Evolutionary conservation across 2,329 filamentous ascomycete species (phyloP), one percentile per base, ranked within the genome.

Genomic region (Lecanicillium sp.): DNA sequence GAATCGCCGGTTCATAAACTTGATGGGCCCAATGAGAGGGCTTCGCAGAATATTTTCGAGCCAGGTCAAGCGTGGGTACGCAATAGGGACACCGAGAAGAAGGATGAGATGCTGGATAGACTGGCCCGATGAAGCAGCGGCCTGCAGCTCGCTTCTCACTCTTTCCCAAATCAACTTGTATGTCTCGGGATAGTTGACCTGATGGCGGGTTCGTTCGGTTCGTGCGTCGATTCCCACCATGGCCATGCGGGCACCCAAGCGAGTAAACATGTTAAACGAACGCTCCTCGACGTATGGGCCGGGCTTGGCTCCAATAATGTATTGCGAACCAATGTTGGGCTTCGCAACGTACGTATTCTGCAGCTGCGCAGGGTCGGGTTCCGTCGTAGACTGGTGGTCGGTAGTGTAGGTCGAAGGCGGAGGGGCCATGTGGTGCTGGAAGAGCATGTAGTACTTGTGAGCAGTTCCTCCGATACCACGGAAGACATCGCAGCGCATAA

Each of bases 361-460:
- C 20, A 87, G 63, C 59, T 95, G 89, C 20, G 73, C 73, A 1
- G 79, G 75, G 50, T 94, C 85, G 5, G 75, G 64, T 8, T 71
- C 72, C 27, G 75, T 78, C 47, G 2, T 48, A 35, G 13, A 44
- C 14, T 16, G 29, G 35, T 37, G 28, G 11, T 84, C 83, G 2
- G 85, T 85, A 3, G 87, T 95, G 57, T 82, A 95, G 1, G 89
- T 95, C 20, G 85, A 89, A 45, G 74, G 68, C 0, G 90, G 88
- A 2, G 90, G 90, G 11, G 89, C 77, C 35, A 94, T 66, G 53
- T 95, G 90, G 51, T 98, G 92, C 63, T 98, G 92, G 62, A 98
- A 98, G 9, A 98, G 75, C 74, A 96, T 77, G 58, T 98, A 98
- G 62, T 96, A 96, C 62, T 98, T 98, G 70, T 92, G 94, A 2